Percentiles rank a stretch among this genome's conserved stretches.
These are phyloP conservation scores for Crucihimalaya himalaica DNA, from an alignment of 345 rosid species.

Conservation along the genomic window DNA sequence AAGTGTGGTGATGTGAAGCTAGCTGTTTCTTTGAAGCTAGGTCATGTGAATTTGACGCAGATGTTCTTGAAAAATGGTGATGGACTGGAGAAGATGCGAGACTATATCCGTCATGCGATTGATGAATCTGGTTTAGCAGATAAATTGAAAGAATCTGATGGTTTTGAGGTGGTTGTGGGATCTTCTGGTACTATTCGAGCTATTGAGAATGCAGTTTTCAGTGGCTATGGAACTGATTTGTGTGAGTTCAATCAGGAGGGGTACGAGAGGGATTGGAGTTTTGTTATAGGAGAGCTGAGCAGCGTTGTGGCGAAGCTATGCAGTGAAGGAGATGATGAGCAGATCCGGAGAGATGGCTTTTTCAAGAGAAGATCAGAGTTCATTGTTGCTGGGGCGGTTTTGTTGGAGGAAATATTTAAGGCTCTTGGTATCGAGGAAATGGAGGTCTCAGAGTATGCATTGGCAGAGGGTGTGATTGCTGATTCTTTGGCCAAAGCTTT, in stretches of 20 bases:
- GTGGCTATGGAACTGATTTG: constrained; percentile 44
- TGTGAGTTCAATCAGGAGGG: constrained; percentile 35
- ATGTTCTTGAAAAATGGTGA: constrained; percentile 36
- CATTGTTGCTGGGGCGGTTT: constrained; percentile 65
- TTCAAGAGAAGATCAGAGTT: constrained; percentile 69
- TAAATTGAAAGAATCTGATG: constrained; percentile 46
- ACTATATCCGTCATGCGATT: constrained; percentile 44
- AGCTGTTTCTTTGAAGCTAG: constrained; percentile 56
- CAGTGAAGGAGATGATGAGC: constrained; percentile 49
- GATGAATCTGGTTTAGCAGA: constrained; percentile 51
- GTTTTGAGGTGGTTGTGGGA: constrained; percentile 64
- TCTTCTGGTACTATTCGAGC: constrained; percentile 70
- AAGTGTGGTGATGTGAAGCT: constrained; percentile 50
- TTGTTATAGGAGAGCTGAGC: constrained; percentile 49
- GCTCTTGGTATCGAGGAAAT: constrained; percentile 59
- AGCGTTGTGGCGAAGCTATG: constrained; percentile 54
- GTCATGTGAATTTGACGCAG: constrained; percentile 65
- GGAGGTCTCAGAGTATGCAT: constrained; percentile 69
- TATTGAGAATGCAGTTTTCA: constrained; percentile 60
- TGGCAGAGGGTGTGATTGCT: constrained; percentile 70
- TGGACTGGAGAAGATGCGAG: constrained; percentile 45
- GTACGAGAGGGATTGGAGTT: constrained; percentile 62
- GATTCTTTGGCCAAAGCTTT: constrained; percentile 51
- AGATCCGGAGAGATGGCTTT: constrained; percentile 50
- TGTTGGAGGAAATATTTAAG: constrained; percentile 69